Evolutionary conservation across 2,329 filamentous ascomycete genomes (phyloP).

Genomic region (Simplicillium aogashimaense): DNA sequence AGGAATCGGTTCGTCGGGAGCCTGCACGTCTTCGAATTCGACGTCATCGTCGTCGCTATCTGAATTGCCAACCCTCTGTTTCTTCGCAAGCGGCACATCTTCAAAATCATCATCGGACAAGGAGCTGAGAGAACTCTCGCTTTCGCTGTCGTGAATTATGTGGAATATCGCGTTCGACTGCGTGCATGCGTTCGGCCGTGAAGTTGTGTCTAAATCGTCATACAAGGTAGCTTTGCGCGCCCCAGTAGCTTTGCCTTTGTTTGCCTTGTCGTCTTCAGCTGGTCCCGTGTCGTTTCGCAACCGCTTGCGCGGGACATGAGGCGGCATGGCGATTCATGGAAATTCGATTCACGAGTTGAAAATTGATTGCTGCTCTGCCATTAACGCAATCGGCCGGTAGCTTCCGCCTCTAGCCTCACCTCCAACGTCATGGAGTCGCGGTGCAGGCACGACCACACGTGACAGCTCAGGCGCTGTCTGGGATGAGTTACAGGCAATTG

Average conservation of each 20-base stretch:
- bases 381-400: too few species aligned
- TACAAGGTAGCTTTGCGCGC: slow-evolving; percentile 47
- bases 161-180: slow-evolving; percentile 31
- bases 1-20: slow-evolving; percentile 44
- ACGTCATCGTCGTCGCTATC: slow-evolving; percentile 31
- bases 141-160: slow-evolving; percentile 32
- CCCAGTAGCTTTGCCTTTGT: slow-evolving; percentile 11
- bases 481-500: too few species aligned
- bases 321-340: slow-evolving; percentile 45
- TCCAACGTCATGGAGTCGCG: too few species aligned
- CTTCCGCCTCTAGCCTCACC: too few species aligned
- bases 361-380: too few species aligned
- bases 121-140: slow-evolving; percentile 39
- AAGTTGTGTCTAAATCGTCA: slow-evolving; percentile 46
- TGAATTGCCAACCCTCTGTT: slow-evolving; percentile 26
- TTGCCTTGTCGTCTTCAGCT: slow-evolving; percentile 13
- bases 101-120: slow-evolving; percentile 49
- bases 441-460: too few species aligned
- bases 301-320: slow-evolving; percentile 58
- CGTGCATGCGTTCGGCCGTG: slow-evolving; percentile 31
- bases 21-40: slow-evolving; percentile 53
- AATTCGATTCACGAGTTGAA: too few species aligned
- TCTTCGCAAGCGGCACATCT: slow-evolving; percentile 25
- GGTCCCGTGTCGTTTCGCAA: slow-evolving; percentile 35
- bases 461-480: too few species aligned